phyloP scores from a whole-genome alignment of 1,284 basidiomycete species.

The Mycosarcoma maydis region DNA sequence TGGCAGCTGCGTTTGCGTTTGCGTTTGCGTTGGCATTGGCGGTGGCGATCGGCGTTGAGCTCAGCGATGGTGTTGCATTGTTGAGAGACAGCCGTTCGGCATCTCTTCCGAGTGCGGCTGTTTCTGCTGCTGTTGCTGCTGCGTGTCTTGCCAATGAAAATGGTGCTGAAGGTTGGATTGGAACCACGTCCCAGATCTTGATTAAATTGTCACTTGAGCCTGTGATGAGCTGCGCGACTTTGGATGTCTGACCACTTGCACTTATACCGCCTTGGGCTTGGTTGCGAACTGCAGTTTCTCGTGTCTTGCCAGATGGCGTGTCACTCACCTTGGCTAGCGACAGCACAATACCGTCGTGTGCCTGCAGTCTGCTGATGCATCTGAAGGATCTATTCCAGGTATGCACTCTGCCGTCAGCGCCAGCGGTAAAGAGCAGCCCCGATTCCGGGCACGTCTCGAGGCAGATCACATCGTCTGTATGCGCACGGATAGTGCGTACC shows the following conservation, averaged over 20 bases:
- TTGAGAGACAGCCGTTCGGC: constrained; percentile 22
- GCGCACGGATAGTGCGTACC: constrained; percentile 84
- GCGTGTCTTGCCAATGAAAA: background rate
- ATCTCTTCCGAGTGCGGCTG: constrained; percentile 11
- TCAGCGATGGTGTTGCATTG: constrained; percentile 1
- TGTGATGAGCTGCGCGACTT: constrained; percentile 42
- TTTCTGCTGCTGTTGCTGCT: background rate
- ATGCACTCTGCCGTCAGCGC: constrained; percentile 56
- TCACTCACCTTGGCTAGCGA: constrained; percentile 25
- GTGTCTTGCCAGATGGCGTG: background rate
- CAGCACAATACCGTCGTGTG: constrained; percentile 38
- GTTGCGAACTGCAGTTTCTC: too few relatives aligned
- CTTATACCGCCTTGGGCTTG: background rate
- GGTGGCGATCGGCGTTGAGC: constrained; percentile 13
- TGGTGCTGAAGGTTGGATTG: background rate
- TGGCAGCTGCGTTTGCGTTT: background rate
- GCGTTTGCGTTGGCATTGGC: too few relatives aligned
- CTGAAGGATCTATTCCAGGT: constrained; percentile 53
- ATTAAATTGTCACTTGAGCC: constrained; percentile 55
- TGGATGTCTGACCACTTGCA: background rate
- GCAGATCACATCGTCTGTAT: constrained; percentile 71
- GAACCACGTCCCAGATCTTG: constrained; percentile 58
- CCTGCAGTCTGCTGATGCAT: constrained; percentile 57
- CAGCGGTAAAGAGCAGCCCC: constrained; percentile 48
- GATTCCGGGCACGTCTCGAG: constrained; percentile 62